A percentile compares a stretch with the other conserved stretches of the same genome.
These are phyloP conservation scores for Fusarium chuoi DNA, from an alignment of 2,329 filamentous ascomycete species.

Conservation along the genomic window DNA sequence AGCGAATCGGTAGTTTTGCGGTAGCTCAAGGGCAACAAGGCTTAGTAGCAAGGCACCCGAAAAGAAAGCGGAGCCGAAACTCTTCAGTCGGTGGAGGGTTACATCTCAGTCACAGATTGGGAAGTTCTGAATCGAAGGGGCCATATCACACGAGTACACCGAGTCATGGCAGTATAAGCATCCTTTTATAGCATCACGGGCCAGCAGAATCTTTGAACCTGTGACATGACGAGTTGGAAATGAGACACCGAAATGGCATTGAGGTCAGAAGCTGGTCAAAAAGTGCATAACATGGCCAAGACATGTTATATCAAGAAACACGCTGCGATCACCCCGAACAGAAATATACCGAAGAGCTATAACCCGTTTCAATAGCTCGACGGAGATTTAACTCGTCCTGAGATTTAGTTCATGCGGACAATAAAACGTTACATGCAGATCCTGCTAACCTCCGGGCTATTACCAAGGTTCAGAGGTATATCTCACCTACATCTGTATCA, in stretches of 20 bases:
- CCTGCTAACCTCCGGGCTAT: not conserved
- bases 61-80: not conserved
- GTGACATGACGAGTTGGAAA: fast-evolving
- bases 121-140: not conserved
- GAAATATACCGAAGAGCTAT: not conserved
- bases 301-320: not conserved
- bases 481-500: not conserved
- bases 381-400: not conserved
- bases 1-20: not conserved
- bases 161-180: not conserved
- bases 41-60: not conserved
- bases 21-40: not conserved
- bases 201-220: not conserved
- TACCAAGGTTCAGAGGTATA: not conserved
- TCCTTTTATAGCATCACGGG: not conserved
- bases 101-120: not conserved
- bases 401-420: not conserved
- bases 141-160: not conserved
- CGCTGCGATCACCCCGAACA: not conserved
- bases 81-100: not conserved
- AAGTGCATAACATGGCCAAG: not conserved
- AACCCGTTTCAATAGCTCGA: not conserved
- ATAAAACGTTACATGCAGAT: not conserved
- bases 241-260: not conserved
- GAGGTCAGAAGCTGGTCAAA: not conserved